Conservation (phyloP, 768 basidiomycete genomes). For the Rhizopogon roseolus region DNA sequence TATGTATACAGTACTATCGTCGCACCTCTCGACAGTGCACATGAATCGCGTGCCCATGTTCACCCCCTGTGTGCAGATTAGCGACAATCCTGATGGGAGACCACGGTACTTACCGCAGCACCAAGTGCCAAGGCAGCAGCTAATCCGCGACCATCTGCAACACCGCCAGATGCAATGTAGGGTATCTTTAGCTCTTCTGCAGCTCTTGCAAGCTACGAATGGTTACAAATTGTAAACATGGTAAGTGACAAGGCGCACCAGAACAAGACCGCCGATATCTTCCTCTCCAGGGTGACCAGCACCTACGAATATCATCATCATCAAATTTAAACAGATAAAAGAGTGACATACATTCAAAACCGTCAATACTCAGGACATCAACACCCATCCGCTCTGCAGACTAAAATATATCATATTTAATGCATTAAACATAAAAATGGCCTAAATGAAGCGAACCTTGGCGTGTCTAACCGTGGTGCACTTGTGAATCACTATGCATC, state of each 20-base stretch:
- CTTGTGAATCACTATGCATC: constrained; percentile 83
- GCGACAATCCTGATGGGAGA: not conserved
- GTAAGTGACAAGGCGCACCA: constrained; percentile 40
- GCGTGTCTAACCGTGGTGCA: constrained; percentile 86
- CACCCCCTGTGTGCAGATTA: constrained; percentile 49
- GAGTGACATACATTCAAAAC: constrained; percentile 71
- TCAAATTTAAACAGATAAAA: not conserved
- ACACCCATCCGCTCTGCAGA: constrained; percentile 73
- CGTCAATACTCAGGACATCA: constrained; percentile 87
- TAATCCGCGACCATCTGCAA: constrained; percentile 82
- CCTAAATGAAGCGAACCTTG: constrained; percentile 46
- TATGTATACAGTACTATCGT: not conserved
- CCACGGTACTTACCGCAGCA: constrained; percentile 54
- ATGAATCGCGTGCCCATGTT: constrained; percentile 94
- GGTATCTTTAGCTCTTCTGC: constrained; percentile 80
- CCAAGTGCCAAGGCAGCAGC: constrained; percentile 80
- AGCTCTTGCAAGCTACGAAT: constrained; percentile 71
- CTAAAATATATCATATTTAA: constrained; percentile 19
- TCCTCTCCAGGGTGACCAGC: constrained; percentile 95
- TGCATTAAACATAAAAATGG: constrained; percentile 5
- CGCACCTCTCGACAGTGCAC: constrained; percentile 81
- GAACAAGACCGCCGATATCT: constrained; percentile 82
- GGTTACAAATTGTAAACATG: not conserved
- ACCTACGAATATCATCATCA: constrained; percentile 38
- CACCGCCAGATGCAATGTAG: constrained; percentile 87